phyloP scores from a whole-genome alignment of 2,329 filamentous ascomycete species.

The Calycina marina region DNA sequence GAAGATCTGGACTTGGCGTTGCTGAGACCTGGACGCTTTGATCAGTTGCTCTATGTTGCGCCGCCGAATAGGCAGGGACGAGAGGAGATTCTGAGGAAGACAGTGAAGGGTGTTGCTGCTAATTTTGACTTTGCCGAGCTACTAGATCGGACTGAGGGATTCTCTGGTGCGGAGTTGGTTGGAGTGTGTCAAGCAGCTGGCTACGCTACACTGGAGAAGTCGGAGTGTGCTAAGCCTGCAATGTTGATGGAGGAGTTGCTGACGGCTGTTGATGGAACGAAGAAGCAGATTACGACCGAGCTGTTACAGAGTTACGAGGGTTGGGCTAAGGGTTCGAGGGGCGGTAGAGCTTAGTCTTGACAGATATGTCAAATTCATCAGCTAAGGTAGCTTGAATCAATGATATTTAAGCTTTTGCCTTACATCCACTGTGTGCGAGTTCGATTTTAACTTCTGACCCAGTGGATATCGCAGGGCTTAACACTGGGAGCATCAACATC shows the following conservation, averaged over 20 bases:
- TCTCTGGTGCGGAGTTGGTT: constrained; percentile 74
- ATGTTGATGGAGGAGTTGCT: constrained; percentile 31
- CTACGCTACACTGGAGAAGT: constrained; percentile 34
- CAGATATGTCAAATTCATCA: too few species aligned
- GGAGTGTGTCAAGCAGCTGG: constrained; percentile 38
- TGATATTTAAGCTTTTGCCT: too few species aligned
- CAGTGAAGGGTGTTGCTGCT: constrained; percentile 39
- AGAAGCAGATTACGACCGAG: constrained; percentile 41
- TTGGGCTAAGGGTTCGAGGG: constrained; percentile 35
- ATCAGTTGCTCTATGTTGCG: constrained; percentile 72
- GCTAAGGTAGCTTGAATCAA: too few species aligned
- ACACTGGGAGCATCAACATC: too few species aligned
- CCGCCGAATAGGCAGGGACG: constrained; percentile 62
- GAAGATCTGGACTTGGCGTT: constrained; percentile 76
- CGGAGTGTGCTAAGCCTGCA: constrained; percentile 23
- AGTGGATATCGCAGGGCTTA: too few species aligned
- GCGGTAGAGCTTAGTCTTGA: too few species aligned
- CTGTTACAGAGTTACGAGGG: constrained; percentile 44
- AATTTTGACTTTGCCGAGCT: constrained; percentile 54
- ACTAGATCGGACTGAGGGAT: constrained; percentile 54
- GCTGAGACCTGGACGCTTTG: constrained; percentile 73
- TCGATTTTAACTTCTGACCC: too few species aligned
- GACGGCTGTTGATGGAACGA: constrained; percentile 30
- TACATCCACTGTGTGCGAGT: too few species aligned
- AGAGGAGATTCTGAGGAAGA: constrained; percentile 60